Evolutionary conservation across 78 protist genomes (phyloP), one percentile per base, ranked within the genome.

Genomic region (Protostelium mycophagum): DNA sequence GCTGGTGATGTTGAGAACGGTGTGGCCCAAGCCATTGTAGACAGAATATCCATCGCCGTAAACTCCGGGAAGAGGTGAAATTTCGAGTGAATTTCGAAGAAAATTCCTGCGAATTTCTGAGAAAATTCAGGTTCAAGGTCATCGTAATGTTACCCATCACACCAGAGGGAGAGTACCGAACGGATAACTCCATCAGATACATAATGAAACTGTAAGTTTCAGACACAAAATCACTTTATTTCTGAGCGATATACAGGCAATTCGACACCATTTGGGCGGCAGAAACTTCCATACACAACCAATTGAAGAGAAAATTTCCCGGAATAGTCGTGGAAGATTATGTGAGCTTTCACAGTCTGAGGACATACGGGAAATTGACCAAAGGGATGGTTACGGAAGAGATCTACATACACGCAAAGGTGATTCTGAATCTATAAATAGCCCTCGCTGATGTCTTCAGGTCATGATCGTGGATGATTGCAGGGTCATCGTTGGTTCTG

Each of bases 321-420:
- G 84, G 84, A 39, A 84, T 85, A 1, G 91, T 89, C 87, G 88
- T 93, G 23, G 51, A 89, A 0, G 92, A 89, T 31, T 93, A 93
- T n/a, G 83, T 93, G n/a, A 86, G 90, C 86, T 93, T 93, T 90
- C 89, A 73, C 84, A 89, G 92, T 0, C 36, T 93, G 34, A n/a
- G 95, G 37, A 92, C 91, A 25, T 91, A 92, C 63, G 94, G 92
- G 23, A 90, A 73, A 84, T 85, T 92, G 0, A 90, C 89, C 35
- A 92, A 92, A 28, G 63, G 28, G 29, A 90, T 87, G 35, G 94
- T 92, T 0, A 88, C 90, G 0, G 94, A 92, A 28, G 91, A 92
- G 85, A 88, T 96, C 37, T 97, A 97, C 90, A 96, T 97, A 0
- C 98, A 97, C 89, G 51, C 94, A 37, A 97, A 97, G 91, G n/a